Evolutionary conservation across 192 early-diverging fungal genomes (phyloP), one percentile per base, ranked within the genome.

Genomic region (Coemansia sp.): DNA sequence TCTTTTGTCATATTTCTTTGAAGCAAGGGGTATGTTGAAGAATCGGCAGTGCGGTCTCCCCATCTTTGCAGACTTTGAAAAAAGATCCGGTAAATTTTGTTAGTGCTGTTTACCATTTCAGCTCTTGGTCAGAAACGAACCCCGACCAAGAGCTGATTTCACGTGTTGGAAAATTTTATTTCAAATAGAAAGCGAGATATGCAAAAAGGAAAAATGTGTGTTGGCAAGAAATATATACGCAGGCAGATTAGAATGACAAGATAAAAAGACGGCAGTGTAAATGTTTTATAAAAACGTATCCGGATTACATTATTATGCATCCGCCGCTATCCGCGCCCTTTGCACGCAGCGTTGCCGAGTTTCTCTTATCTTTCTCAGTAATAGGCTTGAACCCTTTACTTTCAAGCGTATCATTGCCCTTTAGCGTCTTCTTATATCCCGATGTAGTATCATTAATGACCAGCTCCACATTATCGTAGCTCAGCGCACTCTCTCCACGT

Each of bases 341-440:
- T 8, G 16, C 19, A 21, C 48, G 48, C 48, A 49, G 19, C 19
- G 48, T 49, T 19, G 48, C 48, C 5, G 48, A 19, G 48, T 49
- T 49, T 5, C 16, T 16, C 19, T n/a, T 49, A 19, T 49, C n/a
- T 19, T 49, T 49, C 48, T 49, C 19, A 19, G 48, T 49, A 2
- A 19, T 49, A n/a, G 19, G 17, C n/a, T 49, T 49, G 48, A 49
- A 49, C 8, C 52, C 52, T 12, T 54, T 54, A 16, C 52, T 54
- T 10, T 6, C 2, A 23, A 54, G 52, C 52, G 52, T 54, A 26
- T 54, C 52, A 12, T 12, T 54, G 1, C 52, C 26, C 3, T 3
- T 54, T n/a, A 54, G 14, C 14, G 26, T 16, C 22, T 12, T 7
- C 5, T 21, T 23, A 25, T 16, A 3, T 2, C 26, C 26, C 12